phyloP scores from a whole-genome alignment of 495 filamentous ascomycete genomes.

The Jackrogersella multiformis region DNA sequence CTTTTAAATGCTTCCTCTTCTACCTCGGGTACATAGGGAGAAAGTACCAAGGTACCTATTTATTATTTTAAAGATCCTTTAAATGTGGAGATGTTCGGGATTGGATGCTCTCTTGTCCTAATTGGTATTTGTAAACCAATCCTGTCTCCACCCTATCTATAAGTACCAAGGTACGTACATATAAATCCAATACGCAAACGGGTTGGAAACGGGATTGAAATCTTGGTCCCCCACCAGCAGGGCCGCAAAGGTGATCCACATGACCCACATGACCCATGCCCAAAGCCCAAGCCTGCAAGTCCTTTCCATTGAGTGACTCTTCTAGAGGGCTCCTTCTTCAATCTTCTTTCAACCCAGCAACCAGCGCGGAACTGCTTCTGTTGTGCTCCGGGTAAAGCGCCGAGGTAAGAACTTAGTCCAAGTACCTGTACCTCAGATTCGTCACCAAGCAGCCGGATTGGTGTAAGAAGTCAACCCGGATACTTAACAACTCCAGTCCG shows the following conservation, averaged over 20 bases:
- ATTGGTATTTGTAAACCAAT: slow-evolving; percentile 1
- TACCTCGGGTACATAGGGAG: too few species aligned
- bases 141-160: not conserved
- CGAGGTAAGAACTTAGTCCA: slow-evolving; percentile 24
- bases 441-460: not conserved
- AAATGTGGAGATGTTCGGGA: not conserved
- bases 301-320: slow-evolving; percentile 3
- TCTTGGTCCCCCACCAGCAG: slow-evolving; percentile 4
- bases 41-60: not conserved
- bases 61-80: not conserved
- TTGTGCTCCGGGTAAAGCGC: slow-evolving; percentile 39
- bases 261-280: not conserved
- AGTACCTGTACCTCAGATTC: not conserved
- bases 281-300: not conserved
- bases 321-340: not conserved
- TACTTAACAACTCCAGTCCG: not conserved
- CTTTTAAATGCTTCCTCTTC: not conserved
- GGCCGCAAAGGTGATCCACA: not conserved
- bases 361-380: slow-evolving; percentile 25
- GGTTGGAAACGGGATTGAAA: slow-evolving; percentile 5
- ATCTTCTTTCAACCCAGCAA: slow-evolving; percentile 21
- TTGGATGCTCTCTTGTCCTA: not conserved
- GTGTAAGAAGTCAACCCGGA: not conserved
- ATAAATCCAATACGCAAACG: not conserved
- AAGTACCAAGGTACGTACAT: not conserved